These are phyloP conservation scores for Entomophthora muscae DNA, from an alignment of 371 early-diverging fungal genomes.

Conservation along the genomic window DNA sequence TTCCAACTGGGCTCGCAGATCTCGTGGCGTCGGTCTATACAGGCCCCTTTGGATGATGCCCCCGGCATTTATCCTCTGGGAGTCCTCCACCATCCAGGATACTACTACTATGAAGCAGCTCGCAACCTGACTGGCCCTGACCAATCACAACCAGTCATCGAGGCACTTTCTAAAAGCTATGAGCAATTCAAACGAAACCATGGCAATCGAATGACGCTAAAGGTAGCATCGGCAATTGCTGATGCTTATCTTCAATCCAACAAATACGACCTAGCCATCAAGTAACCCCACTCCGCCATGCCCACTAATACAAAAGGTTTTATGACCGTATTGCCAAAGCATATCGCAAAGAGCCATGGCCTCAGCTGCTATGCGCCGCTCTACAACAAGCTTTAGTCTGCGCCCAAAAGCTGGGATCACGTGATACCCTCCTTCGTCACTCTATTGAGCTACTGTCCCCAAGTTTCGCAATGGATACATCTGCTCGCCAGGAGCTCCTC, in stretches of 20 bases:
- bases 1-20: neutral
- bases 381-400: constrained; percentile 45
- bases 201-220: constrained; percentile 60
- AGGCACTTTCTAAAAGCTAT: constrained; percentile 66
- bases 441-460: constrained; percentile 44
- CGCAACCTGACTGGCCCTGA: constrained; percentile 24
- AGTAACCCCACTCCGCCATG: constrained; percentile 17
- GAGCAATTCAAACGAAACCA: constrained; percentile 66
- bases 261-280: constrained; percentile 68
- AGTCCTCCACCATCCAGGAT: constrained; percentile 71
- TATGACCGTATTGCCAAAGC: constrained; percentile 76
- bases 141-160: constrained; percentile 50
- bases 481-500: neutral
- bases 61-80: constrained; percentile 32
- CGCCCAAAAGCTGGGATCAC: constrained; percentile 41
- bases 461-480: constrained; percentile 11
- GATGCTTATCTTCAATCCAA: constrained; percentile 55
- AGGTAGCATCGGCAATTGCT: constrained; percentile 72
- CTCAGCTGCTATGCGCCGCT: constrained; percentile 42
- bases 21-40: neutral
- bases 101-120: constrained; percentile 65
- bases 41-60: constrained; percentile 3
- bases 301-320: constrained; percentile 23
- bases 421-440: constrained; percentile 42
- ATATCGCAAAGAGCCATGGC: constrained; percentile 75